These are phyloP conservation scores for Balakata baccata DNA, from an alignment of 345 rosid species.

Conservation along the genomic window DNA sequence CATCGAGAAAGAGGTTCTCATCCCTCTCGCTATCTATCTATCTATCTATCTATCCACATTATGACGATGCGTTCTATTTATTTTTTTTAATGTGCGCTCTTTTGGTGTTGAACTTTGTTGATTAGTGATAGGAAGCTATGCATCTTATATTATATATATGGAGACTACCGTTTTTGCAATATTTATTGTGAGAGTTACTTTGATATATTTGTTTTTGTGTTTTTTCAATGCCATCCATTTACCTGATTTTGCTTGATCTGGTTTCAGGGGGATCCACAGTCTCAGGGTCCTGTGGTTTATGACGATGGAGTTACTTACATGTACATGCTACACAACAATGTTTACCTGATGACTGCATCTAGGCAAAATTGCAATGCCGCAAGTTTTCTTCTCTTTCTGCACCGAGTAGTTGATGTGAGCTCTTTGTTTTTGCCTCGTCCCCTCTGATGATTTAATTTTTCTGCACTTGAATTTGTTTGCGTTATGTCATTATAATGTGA, in stretches of 20 bases:
- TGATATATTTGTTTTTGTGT: background rate
- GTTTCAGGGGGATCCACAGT: constrained; percentile 87
- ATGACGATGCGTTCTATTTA: background rate
- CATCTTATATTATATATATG: background rate
- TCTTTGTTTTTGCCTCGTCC: too few species aligned
- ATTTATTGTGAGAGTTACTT: background rate
- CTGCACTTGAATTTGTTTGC: background rate
- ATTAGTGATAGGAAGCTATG: background rate
- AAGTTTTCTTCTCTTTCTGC: constrained; percentile 79
- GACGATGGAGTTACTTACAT: constrained; percentile 91
- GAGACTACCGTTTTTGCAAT: background rate
- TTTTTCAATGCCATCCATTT: background rate
- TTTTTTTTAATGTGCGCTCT: background rate
- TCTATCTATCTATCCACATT: background rate
- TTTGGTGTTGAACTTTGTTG: background rate
- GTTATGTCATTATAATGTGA: background rate
- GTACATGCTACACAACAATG: constrained; percentile 89
- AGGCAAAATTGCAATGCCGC: constrained; percentile 97
- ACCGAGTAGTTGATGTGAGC: constrained; percentile 86
- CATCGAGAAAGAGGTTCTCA: constrained; percentile 71
- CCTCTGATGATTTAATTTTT: background rate
- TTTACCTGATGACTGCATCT: constrained; percentile 84
- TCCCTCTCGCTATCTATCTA: background rate
- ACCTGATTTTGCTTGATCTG: constrained; percentile 4
- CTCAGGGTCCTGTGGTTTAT: constrained; percentile 91